Evolutionary conservation across 1,284 basidiomycete species (phyloP).

Genomic region (Chalciporus sp.): DNA sequence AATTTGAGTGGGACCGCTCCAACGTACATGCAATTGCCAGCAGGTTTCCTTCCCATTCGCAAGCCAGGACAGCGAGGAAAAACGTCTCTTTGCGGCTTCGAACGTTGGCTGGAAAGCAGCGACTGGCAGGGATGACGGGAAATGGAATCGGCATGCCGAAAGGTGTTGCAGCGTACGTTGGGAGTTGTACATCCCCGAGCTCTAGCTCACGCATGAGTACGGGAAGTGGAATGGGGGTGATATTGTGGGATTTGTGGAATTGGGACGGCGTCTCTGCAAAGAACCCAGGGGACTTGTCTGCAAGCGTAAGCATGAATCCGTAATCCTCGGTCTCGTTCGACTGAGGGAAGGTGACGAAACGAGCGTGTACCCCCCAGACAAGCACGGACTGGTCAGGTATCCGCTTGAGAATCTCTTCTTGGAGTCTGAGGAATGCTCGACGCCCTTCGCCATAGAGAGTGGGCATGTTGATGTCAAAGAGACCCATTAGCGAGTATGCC

Average conservation of each 20-base stretch:
- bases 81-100: neutral
- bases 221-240: neutral
- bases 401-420: constrained; percentile 7
- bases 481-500: constrained; percentile 10
- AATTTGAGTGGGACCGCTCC: neutral
- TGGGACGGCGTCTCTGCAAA: neutral
- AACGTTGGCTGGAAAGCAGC: neutral
- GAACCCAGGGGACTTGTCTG: neutral
- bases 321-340: neutral
- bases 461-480: constrained; percentile 8
- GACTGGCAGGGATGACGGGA: neutral
- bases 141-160: neutral
- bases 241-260: neutral
- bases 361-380: constrained; percentile 1
- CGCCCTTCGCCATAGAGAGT: constrained; percentile 6
- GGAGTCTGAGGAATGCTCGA: constrained; percentile 6
- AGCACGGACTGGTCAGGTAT: constrained; percentile 8
- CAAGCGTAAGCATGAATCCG: neutral
- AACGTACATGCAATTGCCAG: neutral
- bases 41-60: neutral
- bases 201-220: neutral
- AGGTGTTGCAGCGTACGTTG: neutral
- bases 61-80: neutral
- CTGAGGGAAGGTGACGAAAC: neutral
- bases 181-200: neutral